Conservation (phyloP, 1,284 basidiomycete genomes). For the Phellopilus nigrolimitatus region DNA sequence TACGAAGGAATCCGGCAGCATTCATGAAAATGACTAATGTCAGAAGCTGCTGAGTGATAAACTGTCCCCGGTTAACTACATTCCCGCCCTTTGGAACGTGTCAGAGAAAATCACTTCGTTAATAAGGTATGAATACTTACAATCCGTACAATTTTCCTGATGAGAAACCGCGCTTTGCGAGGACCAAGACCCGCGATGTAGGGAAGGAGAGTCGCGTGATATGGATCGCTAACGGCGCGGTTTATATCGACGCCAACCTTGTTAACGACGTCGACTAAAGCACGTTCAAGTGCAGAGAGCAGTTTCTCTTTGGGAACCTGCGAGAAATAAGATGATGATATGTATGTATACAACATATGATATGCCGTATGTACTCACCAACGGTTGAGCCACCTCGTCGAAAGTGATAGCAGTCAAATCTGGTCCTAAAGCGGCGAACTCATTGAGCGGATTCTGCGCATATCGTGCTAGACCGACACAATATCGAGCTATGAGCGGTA, state of each 20-base stretch:
- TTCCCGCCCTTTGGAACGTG: constrained; percentile 64
- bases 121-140: constrained; percentile 38
- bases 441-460: constrained; percentile 90
- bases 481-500: constrained; percentile 84
- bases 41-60: constrained; percentile 75
- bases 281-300: constrained; percentile 77
- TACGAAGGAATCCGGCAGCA: constrained; percentile 86
- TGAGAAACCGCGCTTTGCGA: constrained; percentile 84
- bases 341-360: neutral
- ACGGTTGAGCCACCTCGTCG: constrained; percentile 81
- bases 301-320: constrained; percentile 87
- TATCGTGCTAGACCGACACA: constrained; percentile 94
- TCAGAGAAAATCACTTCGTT: constrained; percentile 15
- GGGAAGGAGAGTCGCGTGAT: constrained; percentile 84
- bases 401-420: constrained; percentile 81
- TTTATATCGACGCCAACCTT: constrained; percentile 96
- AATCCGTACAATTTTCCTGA: constrained; percentile 75
- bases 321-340: constrained; percentile 20
- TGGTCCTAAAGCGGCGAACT: constrained; percentile 81
- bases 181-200: constrained; percentile 94
- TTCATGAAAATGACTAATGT: constrained; percentile 90
- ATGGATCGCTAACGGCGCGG: constrained; percentile 79
- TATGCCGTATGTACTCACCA: constrained; percentile 48
- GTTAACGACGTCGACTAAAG: constrained; percentile 87
- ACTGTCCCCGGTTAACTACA: constrained; percentile 78